Evolutionary conservation across 176 grass and related monocot genomes (phyloP).

Genomic region (Musa troglodytarum): DNA sequence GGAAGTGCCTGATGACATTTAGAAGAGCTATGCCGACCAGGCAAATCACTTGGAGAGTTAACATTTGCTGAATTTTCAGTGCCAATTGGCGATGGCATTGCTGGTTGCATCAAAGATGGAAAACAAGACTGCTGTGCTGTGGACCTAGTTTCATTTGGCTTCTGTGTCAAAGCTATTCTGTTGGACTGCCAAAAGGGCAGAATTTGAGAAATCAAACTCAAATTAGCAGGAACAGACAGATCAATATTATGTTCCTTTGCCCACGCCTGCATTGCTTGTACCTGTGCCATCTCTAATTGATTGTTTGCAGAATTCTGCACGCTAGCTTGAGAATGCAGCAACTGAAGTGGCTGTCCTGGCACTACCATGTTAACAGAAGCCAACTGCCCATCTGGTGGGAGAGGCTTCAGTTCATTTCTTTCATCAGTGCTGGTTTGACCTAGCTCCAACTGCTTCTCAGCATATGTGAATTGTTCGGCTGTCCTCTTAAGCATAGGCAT

Average conservation of each 20-base stretch:
- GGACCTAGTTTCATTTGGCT: conserved; percentile 48
- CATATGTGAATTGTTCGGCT: conserved; percentile 32
- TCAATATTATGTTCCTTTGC: conserved; percentile 74
- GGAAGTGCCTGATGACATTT: conserved; percentile 34
- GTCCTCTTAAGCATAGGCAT: conserved; percentile 28
- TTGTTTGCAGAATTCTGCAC: conserved; percentile 26
- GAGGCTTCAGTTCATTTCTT: conserved; percentile 52
- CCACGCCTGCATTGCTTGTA: conserved; percentile 73
- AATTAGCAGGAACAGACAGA: conserved; percentile 70
- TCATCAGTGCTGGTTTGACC: conserved; percentile 32
- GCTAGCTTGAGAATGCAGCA: conserved; percentile 30
- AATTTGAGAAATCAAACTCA: conserved; percentile 64
- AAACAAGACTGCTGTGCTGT: conserved; percentile 30
- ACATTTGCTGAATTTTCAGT: conserved; percentile 41
- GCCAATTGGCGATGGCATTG: conserved; percentile 37
- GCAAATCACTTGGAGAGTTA: conserved; percentile 12
- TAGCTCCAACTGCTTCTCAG: conserved; percentile 47
- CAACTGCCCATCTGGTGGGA: conserved; percentile 24
- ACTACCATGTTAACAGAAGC: conserved; percentile 28
- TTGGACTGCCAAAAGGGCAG: conserved; percentile 46
- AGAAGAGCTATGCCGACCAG: conserved; percentile 29
- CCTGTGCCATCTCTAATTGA: conserved; percentile 41
- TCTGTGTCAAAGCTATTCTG: conserved; percentile 48
- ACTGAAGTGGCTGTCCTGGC: conserved; percentile 35
- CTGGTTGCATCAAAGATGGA: conserved; percentile 28